A percentile compares a stretch with the other conserved stretches of the same genome.
Conservation (phyloP, 257 asterid species). For the Paulownia fortunei region DNA sequence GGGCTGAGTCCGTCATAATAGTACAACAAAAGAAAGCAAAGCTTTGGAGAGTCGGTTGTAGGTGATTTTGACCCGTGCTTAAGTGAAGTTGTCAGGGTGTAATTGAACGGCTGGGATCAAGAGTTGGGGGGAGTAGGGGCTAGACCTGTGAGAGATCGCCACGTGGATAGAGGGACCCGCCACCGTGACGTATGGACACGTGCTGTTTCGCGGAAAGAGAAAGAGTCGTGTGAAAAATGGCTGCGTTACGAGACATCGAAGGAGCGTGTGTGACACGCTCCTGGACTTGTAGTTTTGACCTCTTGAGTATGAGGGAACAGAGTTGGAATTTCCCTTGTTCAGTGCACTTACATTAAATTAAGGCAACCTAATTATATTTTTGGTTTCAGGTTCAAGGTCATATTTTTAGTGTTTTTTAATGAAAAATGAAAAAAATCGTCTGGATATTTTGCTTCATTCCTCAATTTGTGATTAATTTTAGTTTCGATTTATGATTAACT, state of each 20-base stretch:
- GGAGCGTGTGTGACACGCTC: constrained; percentile 43
- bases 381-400: no score
- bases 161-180: constrained; percentile 25
- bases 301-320: no score
- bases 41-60: constrained; percentile 14
- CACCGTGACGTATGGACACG: constrained; percentile 34
- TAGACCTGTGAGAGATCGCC: constrained; percentile 29
- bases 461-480: no score
- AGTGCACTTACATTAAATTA: no score
- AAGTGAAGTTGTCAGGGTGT: constrained; percentile 24
- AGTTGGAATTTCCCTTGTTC: no score
- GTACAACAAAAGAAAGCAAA: constrained; percentile 27
- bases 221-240: constrained; percentile 50
- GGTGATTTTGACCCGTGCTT: constrained; percentile 34
- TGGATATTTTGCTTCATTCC: no score
- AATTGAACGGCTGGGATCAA: constrained; percentile 48
- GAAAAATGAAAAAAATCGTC: no score
- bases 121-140: constrained; percentile 11
- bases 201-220: constrained; percentile 47
- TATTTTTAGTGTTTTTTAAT: no score
- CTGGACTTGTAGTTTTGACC: not conserved
- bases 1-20: not conserved
- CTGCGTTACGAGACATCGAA: constrained; percentile 37
- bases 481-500: no score
- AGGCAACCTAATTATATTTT: no score